Conservation (phyloP, 2,329 filamentous ascomycete genomes). For the Monilinia aucupariae region DNA sequence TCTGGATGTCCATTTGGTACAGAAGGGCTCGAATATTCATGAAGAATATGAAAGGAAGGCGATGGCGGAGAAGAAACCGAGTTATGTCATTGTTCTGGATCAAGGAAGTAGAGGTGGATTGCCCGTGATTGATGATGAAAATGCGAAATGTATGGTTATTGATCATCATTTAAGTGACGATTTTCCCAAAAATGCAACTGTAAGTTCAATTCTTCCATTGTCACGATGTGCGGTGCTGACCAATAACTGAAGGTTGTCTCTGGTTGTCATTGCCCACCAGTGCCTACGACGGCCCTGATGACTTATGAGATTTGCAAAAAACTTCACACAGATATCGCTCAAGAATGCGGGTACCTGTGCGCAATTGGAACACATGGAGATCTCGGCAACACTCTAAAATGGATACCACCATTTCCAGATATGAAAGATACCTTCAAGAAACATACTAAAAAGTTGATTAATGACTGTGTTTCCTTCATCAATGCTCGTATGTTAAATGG, state of each 20-base stretch:
- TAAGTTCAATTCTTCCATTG: slow-evolving; percentile 9
- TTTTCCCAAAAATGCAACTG: slow-evolving; percentile 45
- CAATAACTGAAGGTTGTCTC: slow-evolving; percentile 46
- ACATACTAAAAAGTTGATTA: slow-evolving; percentile 56
- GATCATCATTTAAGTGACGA: slow-evolving; percentile 57
- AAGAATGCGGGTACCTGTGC: slow-evolving; percentile 55
- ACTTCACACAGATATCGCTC: slow-evolving; percentile 47
- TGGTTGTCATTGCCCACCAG: slow-evolving; percentile 58
- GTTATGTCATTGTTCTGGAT: slow-evolving; percentile 59
- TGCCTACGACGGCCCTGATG: slow-evolving; percentile 58
- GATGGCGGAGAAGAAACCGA: slow-evolving; percentile 47
- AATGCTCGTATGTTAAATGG: slow-evolving; percentile 46
- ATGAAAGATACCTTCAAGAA: slow-evolving; percentile 56
- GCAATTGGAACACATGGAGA: slow-evolving; percentile 62
- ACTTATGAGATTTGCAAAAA: slow-evolving; percentile 58
- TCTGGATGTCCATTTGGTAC: slow-evolving; percentile 54
- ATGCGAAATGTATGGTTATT: slow-evolving; percentile 51
- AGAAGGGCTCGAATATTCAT: slow-evolving; percentile 56
- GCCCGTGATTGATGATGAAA: slow-evolving; percentile 46
- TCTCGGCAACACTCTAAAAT: slow-evolving; percentile 58
- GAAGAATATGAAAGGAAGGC: slow-evolving; percentile 46
- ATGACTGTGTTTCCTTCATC: slow-evolving; percentile 57
- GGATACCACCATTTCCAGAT: slow-evolving; percentile 61
- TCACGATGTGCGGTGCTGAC: neutral
- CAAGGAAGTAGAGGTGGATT: slow-evolving; percentile 55